Base-by-base conservation (phyloP, 768 basidiomycete genomes). In the Phanerochaete sordida region DNA sequence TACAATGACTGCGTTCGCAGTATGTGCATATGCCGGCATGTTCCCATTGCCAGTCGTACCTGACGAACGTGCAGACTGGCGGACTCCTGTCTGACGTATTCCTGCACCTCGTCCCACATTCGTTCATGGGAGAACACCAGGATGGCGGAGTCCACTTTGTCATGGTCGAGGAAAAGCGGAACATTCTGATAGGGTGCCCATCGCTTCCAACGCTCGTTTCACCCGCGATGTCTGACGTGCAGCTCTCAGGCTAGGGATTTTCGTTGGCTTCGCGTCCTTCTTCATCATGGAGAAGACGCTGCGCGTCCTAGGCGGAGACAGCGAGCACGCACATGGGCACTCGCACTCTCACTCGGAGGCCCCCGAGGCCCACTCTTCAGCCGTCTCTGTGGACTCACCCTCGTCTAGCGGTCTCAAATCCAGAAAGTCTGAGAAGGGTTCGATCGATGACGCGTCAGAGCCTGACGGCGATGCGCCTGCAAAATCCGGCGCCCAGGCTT, bases 281-380 rank as follows among this genome's bases (percentile, higher is more conserved):
- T 96, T 95, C 76, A 81, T 94, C 66, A 92, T 95, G 84, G 94
- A 96, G 71, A 96, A 95, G 76, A 85, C 90, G 12, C 80, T 95
- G 64, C 84, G 93, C 21, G 92, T 93, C 12, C 79, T 95, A 21
- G 84, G 86, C 45, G 80, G 84, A 37, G 82, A 79, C 48, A 81
- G 75, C 56, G 70, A 73, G 16, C 71, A 75, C 15, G 78, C 76
- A n/a, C 80, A 83, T 61, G 79, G 74, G 11, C 81, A 83, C 64
- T 70, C 74, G 16, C 84, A 86, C 65, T 69, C 79, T 15, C 90
- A 92, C 72, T 81, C 84, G 0, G 87, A 88, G 66, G 81, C 81
- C 2, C 82, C 84, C 64, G 75, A 77, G 5, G 73, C 68, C 21
- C 64, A 63, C 27, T 68, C 81, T 37, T 84, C 88, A 50, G 85